Evolutionary conservation across 305 asterid genomes (phyloP), one percentile per base, ranked within the genome.

Genomic region (Rubia tinctorum): DNA sequence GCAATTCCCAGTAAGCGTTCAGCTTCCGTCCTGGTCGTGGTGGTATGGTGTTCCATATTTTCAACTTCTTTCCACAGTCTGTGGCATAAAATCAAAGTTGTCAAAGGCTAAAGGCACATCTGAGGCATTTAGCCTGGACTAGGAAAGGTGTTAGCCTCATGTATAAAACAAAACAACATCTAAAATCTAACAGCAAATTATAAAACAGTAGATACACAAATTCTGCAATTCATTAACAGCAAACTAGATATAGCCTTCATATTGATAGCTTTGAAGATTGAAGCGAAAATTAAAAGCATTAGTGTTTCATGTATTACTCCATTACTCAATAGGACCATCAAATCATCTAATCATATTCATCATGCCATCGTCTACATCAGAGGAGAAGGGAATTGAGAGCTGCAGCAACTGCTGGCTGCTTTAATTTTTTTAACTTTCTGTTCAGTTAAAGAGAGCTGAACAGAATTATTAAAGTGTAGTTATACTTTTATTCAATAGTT

Each of bases 21-120:
- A 45, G 98, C 99, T 79, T 94, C 99, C 22, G 93, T 91, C 71
- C 97, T 84, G 85, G 90, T 88, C 34, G 97, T 88, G 71, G 89
- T 88, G 66, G 90, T 85, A 80, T 86, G 91, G 23, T 86, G 89
- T 73, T 92, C 95, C 96, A 90, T 77, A 67, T 72, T 37, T 25
- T 10, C 1, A 1, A 12, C 8, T 40, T 15, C 2, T 55, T 45
- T 18, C 51, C 23, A 53, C 23, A 53, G 60, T 25, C 60, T 53
- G 60, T 53, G 6, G 11, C 6, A 25, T 53, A 49, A 53, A 53
- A 17, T 18, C 23, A 18, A 18, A 18, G 23, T 53, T 53, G 59
- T 20, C 25, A 55, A 22, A 53, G 8, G 20, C 17, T 49, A 49
- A 49, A 17, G 58, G 58, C 58, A 51, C 22, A 51, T 51, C 58